Evolutionary conservation across 225 moss, liverwort and hornwort species (phyloP).

Genomic region (Pleurozium schreberi): DNA sequence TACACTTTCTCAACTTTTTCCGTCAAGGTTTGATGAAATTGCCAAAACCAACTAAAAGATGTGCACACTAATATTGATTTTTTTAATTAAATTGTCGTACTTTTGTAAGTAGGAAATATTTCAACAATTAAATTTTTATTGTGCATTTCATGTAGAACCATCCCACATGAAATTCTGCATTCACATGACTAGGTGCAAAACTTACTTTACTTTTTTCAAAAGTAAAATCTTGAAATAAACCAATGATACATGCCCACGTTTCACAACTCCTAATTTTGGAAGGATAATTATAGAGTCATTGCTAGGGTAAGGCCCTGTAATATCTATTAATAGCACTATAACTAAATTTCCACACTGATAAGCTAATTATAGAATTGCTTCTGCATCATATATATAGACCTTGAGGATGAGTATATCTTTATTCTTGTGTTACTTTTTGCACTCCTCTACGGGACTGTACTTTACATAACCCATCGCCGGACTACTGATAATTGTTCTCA

Average conservation of each 20-base stretch:
- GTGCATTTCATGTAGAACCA: not conserved
- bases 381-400: not conserved
- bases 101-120: not conserved
- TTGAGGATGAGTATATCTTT: not conserved
- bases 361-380: not conserved
- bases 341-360: fast-evolving
- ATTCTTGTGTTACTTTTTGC: not conserved
- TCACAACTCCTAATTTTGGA: not conserved
- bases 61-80: not conserved
- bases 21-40: not conserved
- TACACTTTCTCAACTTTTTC: not conserved
- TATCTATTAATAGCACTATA: not conserved
- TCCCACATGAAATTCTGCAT: not conserved
- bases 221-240: not conserved
- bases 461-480: not conserved
- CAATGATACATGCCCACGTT: not conserved
- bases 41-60: not conserved
- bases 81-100: not conserved
- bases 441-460: not conserved
- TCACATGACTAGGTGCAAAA: not conserved
- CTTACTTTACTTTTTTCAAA: not conserved
- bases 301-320: not conserved
- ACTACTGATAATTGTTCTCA: too few relatives aligned
- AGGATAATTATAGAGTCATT: not conserved
- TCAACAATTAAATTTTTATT: not conserved